Evolutionary conservation across 2,329 filamentous ascomycete genomes (phyloP).

Genomic region (Diplodia seriata): DNA sequence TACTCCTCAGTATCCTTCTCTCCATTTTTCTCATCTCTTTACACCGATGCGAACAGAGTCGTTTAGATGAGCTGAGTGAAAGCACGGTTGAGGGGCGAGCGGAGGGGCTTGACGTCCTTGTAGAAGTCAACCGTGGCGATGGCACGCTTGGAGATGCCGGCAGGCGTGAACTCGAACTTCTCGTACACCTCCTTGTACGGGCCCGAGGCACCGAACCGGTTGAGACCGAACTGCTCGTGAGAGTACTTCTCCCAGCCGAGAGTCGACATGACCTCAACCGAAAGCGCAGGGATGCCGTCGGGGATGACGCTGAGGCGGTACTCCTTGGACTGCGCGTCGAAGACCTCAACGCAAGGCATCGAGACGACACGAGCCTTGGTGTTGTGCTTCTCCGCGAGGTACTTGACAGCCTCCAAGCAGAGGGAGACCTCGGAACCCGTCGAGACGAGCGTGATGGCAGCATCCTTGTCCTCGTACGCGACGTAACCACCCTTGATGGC

Average conservation of each 20-base stretch:
- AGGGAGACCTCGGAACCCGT: slow-evolving; percentile 97
- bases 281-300: slow-evolving; percentile 90
- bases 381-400: slow-evolving; percentile 85
- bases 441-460: slow-evolving; percentile 86
- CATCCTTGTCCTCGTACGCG: slow-evolving; percentile 80
- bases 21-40: slow-evolving; percentile 16
- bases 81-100: slow-evolving; percentile 94
- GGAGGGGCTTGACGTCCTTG: slow-evolving; percentile 87
- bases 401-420: slow-evolving; percentile 90
- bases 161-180: slow-evolving; percentile 99
- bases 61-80: slow-evolving; percentile 94
- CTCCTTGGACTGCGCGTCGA: slow-evolving; percentile 91
- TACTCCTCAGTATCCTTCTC: not conserved
- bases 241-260: slow-evolving; percentile 99
- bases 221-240: slow-evolving; percentile 99
- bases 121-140: slow-evolving; percentile 93
- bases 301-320: slow-evolving; percentile 93
- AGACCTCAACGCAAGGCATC: slow-evolving; percentile 95
- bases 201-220: slow-evolving; percentile 97
- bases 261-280: slow-evolving; percentile 95
- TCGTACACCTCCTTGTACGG: slow-evolving; percentile 98
- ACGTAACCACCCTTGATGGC: slow-evolving; percentile 96
- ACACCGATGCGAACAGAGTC: not conserved
- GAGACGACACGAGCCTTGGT: slow-evolving; percentile 92
- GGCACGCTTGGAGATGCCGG: slow-evolving; percentile 95